Base-by-base conservation (phyloP, 2,329 filamentous ascomycete species). In the Zalaria sp. region DNA sequence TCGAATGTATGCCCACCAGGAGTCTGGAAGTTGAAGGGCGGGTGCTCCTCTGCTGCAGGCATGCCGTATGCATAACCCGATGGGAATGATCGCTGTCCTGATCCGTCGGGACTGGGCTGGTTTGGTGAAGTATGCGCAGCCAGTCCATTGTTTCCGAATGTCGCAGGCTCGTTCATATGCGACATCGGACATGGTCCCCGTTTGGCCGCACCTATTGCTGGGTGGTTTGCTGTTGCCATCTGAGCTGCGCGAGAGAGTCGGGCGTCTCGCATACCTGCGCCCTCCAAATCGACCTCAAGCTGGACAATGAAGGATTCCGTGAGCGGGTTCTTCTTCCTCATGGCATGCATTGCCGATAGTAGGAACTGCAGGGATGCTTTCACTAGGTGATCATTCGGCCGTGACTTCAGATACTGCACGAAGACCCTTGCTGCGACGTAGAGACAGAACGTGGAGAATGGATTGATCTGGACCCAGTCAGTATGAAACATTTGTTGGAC, bases 401-500 rank as follows among this genome's bases (percentile, higher is more conserved):
- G 74, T 43, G 83, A 91, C 61, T 93, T 95, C n/a, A 96, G 71
- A 54, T 93, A 95, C 58, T 96, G 89, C 5, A 96, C 81, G 55
- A 96, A 96, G 0, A 96, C 89, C 40, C 91, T 77, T 25, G 89
- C 85, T 7, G 89, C 83, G n/a, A 96, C 88, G 53, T 95, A 96
- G 35, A 98, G 73, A 56, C 87, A 94, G 61, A 96, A 96, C 0
- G 86, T 87, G 52, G 93, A 82, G 58, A 95, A 96, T 0, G 89
- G 86, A 51, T 95, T 94, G 76, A 94, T 85, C 86, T 95, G 45
- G 27, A 34, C 29, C 25, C 18, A 29, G n/a, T 7, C 27, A 26
- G 10, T 32, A 35, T 7, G 27, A 27, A 39, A 34, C 32, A 25
- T 4, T 26, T 25, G 26, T 28, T 34, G 26, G 25, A 27, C 39